A percentile compares a stretch with the other conserved stretches of the same genome.
phyloP scores from a whole-genome alignment of 78 protist species.

The Dictyostelium citrinum region DNA sequence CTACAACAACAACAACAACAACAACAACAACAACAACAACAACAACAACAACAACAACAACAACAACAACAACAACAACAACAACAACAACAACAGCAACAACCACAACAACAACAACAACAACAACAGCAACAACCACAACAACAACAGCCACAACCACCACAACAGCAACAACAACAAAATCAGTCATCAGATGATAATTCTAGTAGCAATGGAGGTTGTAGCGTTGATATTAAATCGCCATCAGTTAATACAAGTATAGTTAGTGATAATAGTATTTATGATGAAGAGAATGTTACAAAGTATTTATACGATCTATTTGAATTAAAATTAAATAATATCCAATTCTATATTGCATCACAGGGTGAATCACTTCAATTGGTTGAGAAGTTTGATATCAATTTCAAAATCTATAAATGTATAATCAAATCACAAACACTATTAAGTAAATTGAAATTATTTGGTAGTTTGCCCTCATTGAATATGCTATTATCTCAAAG shows the following conservation, averaged over 20 bases:
- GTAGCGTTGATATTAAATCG: background rate
- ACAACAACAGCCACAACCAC: background rate
- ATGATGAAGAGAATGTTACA: constrained; percentile 29
- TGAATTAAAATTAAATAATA: constrained; percentile 55
- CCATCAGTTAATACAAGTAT: background rate
- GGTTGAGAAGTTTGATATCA: constrained; percentile 57
- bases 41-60: background rate
- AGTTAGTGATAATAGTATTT: background rate
- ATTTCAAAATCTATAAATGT: constrained; percentile 66
- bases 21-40: background rate
- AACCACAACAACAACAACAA: background rate
- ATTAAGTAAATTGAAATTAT: constrained; percentile 51
- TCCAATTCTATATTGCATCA: constrained; percentile 47
- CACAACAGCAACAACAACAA: background rate
- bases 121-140: background rate
- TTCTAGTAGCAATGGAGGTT: background rate
- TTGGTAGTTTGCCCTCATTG: constrained; percentile 59
- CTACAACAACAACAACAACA: background rate
- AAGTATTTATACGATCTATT: constrained; percentile 46
- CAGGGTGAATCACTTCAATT: constrained; percentile 29
- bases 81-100: background rate
- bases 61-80: background rate
- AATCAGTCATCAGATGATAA: background rate
- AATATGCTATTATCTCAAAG: constrained; percentile 41
- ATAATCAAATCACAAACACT: constrained; percentile 68